phyloP scores from a whole-genome alignment of 2,329 filamentous ascomycete genomes.

The Colletotrichum incanum region DNA sequence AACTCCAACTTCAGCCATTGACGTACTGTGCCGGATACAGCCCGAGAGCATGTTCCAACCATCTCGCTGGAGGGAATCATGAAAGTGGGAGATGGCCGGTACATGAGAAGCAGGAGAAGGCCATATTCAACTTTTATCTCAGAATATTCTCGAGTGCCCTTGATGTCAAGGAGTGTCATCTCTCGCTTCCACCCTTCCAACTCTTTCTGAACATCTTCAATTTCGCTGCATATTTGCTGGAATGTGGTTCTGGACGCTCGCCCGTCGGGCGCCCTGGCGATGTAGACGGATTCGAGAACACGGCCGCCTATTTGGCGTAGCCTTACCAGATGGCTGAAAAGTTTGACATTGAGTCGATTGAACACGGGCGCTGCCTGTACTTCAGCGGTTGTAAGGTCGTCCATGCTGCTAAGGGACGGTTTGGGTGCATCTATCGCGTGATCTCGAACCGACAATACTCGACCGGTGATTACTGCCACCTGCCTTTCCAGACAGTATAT shows the following conservation, averaged over 20 bases:
- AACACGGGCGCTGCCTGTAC: slow-evolving; percentile 35
- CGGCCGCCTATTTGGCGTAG: slow-evolving; percentile 45
- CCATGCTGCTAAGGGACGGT: slow-evolving; percentile 37
- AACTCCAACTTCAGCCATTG: slow-evolving; percentile 45
- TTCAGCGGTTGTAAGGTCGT: slow-evolving; percentile 40
- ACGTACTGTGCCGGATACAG: slow-evolving; percentile 44
- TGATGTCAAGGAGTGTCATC: slow-evolving; percentile 41
- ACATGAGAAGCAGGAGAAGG: slow-evolving; percentile 45
- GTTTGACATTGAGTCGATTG: slow-evolving; percentile 37
- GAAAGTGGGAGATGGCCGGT: slow-evolving; percentile 47
- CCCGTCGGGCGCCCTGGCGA: slow-evolving; percentile 46
- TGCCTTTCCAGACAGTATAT: slow-evolving; percentile 47
- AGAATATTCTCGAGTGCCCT: slow-evolving; percentile 46
- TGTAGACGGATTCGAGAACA: slow-evolving; percentile 48
- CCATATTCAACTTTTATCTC: slow-evolving; percentile 48
- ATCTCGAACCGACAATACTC: slow-evolving; percentile 46
- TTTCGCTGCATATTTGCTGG: slow-evolving; percentile 45
- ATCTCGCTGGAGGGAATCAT: slow-evolving; percentile 48
- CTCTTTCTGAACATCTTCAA: slow-evolving; percentile 42
- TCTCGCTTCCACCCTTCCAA: slow-evolving; percentile 45
- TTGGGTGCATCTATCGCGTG: slow-evolving; percentile 46
- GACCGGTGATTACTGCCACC: slow-evolving; percentile 46
- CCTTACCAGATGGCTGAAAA: slow-evolving; percentile 41
- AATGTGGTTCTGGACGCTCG: slow-evolving; percentile 44
- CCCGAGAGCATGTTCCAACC: slow-evolving; percentile 45